Percentiles rank a stretch among this genome's conserved stretches.
phyloP scores from a whole-genome alignment of 345 rosid genomes.

The Lumnitzera racemosa region DNA sequence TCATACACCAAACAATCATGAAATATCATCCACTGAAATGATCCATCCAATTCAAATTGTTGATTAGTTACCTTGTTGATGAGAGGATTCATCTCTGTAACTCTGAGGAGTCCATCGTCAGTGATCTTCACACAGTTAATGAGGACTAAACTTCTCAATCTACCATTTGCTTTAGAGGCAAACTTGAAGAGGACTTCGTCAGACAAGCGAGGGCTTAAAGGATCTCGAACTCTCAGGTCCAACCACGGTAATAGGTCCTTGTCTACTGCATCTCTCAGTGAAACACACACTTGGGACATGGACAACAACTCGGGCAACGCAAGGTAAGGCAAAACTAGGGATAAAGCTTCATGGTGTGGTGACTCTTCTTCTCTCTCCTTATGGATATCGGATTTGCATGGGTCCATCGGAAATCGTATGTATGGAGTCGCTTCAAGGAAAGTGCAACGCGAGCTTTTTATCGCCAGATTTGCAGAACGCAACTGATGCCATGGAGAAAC shows the following conservation, averaged over 20 bases:
- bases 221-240: conserved; percentile 33
- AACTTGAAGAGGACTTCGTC: conserved; percentile 39
- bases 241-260: conserved; percentile 49
- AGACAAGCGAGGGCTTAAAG: conserved; percentile 35
- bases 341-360: conserved; percentile 48
- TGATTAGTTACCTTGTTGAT: conserved; percentile 39
- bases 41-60: background rate
- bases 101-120: conserved; percentile 51
- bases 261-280: conserved; percentile 41
- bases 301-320: conserved; percentile 50
- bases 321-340: conserved; percentile 56
- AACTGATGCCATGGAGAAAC: too few relatives aligned
- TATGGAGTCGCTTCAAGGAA: too few relatives aligned
- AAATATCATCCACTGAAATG: background rate
- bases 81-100: conserved; percentile 45
- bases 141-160: conserved; percentile 35
- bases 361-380: conserved; percentile 13
- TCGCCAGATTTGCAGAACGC: too few relatives aligned
- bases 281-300: conserved; percentile 36
- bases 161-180: conserved; percentile 45
- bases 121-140: conserved; percentile 40
- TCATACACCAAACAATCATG: background rate
- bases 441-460: too few relatives aligned
- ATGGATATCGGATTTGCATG: too few relatives aligned
- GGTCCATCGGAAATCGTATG: too few relatives aligned